These are phyloP conservation scores for Ilyonectria robusta DNA, from an alignment of 2,329 filamentous ascomycete species.

Conservation along the genomic window DNA sequence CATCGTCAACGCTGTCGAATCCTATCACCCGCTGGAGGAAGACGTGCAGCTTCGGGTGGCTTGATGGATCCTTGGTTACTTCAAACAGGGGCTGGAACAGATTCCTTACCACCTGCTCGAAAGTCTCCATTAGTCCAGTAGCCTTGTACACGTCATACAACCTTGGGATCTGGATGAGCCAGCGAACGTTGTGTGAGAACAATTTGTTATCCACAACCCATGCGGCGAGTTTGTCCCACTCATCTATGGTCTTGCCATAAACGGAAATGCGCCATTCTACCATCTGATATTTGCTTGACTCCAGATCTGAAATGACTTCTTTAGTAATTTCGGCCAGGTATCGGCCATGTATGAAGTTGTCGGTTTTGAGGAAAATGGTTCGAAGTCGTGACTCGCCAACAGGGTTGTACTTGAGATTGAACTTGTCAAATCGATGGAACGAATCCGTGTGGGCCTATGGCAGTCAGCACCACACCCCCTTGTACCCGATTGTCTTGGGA, in stretches of 20 bases:
- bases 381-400: constrained; percentile 94
- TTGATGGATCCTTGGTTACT: constrained; percentile 88
- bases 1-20: constrained; percentile 97
- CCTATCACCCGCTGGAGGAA: constrained; percentile 97
- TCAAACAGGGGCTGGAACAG: constrained; percentile 95
- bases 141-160: constrained; percentile 97
- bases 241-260: constrained; percentile 90
- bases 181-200: constrained; percentile 97
- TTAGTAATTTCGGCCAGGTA: constrained; percentile 98
- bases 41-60: constrained; percentile 92
- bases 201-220: constrained; percentile 99
- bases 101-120: constrained; percentile 91
- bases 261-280: constrained; percentile 99
- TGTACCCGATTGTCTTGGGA: neutral
- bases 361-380: constrained; percentile 99
- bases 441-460: constrained; percentile 91
- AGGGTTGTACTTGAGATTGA: constrained; percentile 99
- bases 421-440: constrained; percentile 99
- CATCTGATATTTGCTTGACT: constrained; percentile 99
- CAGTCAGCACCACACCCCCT: constrained; percentile 22
- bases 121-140: constrained; percentile 87
- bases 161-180: constrained; percentile 95
- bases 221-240: constrained; percentile 97
- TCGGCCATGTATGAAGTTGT: constrained; percentile 96
- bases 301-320: constrained; percentile 95